Conservation (phyloP, 139 green algal genomes). For the Gonium pectorale region DNA sequence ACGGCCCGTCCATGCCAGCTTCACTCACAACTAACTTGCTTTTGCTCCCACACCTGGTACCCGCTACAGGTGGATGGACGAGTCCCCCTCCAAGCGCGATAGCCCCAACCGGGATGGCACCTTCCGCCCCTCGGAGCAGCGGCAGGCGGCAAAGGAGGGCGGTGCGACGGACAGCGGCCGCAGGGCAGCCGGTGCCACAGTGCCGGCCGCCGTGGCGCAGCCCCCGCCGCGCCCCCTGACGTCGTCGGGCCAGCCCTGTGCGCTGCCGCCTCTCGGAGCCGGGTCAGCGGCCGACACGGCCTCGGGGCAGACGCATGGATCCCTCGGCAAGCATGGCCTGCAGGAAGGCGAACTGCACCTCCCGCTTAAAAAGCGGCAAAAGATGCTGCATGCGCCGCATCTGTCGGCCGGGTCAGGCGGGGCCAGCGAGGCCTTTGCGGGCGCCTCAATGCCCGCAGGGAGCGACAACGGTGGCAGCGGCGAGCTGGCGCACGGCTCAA, state of each 20-base stretch:
- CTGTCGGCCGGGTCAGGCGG: background rate
- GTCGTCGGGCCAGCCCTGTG: background rate
- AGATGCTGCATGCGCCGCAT: background rate
- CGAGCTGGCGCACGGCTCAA: background rate
- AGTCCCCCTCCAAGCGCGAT: too few relatives aligned
- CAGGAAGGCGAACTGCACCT: background rate
- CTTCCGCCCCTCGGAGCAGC: too few relatives aligned
- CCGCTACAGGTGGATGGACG: too few relatives aligned
- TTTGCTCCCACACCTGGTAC: too few relatives aligned
- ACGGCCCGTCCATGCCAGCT: too few relatives aligned
- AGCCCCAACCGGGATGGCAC: too few relatives aligned
- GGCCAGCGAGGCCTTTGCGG: background rate
- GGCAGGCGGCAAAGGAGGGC: too few relatives aligned
- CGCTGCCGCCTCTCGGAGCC: slow-evolving; percentile 8
- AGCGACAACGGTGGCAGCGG: background rate
- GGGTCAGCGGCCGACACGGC: background rate
- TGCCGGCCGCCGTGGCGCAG: background rate
- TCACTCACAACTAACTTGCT: too few relatives aligned
- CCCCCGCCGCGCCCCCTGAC: background rate
- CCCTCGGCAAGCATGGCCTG: slow-evolving; percentile 34
- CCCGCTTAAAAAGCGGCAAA: slow-evolving; percentile 42
- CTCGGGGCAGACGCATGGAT: background rate
- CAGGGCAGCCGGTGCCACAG: too few relatives aligned
- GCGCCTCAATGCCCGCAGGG: background rate
- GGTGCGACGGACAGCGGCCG: too few relatives aligned